phyloP scores from a whole-genome alignment of 2,329 filamentous ascomycete species.

The Saccharata proteae region DNA sequence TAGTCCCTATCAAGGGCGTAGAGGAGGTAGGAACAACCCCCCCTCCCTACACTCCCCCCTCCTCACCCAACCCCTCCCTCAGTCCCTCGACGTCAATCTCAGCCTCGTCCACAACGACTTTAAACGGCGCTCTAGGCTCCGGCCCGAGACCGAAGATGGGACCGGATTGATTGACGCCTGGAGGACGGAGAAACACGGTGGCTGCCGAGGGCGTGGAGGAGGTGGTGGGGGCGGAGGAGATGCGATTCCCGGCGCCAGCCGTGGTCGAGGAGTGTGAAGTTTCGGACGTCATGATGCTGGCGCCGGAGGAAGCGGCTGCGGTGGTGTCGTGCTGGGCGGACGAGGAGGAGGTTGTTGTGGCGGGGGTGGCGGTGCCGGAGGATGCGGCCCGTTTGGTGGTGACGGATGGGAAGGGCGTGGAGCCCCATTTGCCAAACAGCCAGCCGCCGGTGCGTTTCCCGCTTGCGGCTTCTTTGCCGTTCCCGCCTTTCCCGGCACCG shows the following conservation, averaged over 20 bases:
- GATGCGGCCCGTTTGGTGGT: too few relatives aligned
- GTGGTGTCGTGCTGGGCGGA: conserved; percentile 7
- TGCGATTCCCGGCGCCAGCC: not conserved
- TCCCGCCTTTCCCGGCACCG: conserved; percentile 12
- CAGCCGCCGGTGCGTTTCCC: conserved; percentile 50
- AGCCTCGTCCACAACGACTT: conserved; percentile 17
- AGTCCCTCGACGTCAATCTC: conserved; percentile 27
- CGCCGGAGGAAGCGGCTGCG: conserved; percentile 1
- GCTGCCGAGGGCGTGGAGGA: conserved; percentile 2
- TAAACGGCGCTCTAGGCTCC: conserved; percentile 19
- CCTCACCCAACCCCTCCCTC: conserved; percentile 22
- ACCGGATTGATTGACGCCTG: conserved; percentile 26
- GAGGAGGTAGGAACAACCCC: too few relatives aligned
- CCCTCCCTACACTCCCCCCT: too few relatives aligned
- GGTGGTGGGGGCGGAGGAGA: not conserved
- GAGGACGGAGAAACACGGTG: conserved; percentile 13
- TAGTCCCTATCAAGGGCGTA: too few relatives aligned
- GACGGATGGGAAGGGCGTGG: conserved; percentile 30
- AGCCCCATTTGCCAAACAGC: conserved; percentile 53
- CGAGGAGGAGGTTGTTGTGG: conserved; percentile 1
- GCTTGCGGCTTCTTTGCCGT: conserved; percentile 18
- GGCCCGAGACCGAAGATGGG: conserved; percentile 27
- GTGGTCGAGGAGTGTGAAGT: conserved; percentile 4
- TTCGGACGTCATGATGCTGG: not conserved
- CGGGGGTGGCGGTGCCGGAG: not conserved